Conservation (phyloP, 2,329 filamentous ascomycete genomes). For the Beauveria scarabaeidicola region DNA sequence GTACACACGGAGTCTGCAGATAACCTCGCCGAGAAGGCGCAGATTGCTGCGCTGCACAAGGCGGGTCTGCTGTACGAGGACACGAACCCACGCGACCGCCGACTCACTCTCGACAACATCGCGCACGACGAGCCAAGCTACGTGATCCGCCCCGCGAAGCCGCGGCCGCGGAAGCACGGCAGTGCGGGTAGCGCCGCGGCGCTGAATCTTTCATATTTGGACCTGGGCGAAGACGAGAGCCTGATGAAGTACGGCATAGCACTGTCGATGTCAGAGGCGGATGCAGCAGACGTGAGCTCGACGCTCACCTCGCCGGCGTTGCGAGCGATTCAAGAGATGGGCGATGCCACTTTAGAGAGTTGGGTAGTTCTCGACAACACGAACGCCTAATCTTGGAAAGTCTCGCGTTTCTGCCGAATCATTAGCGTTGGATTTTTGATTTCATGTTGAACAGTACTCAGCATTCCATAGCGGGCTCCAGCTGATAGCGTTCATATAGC, state of each 20-base stretch:
- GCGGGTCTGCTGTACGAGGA: neutral
- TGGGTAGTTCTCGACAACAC: neutral
- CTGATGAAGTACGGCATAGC: conserved; percentile 2
- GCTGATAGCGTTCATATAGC: neutral
- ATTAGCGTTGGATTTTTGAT: neutral
- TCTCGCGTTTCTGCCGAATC: neutral
- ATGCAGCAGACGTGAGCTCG: neutral
- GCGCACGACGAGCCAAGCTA: conserved; percentile 1
- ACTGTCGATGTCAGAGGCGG: conserved; percentile 1
- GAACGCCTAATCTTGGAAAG: neutral
- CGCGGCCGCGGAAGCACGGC: neutral
- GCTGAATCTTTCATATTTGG: neutral
- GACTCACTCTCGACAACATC: conserved; percentile 2
- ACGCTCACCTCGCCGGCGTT: conserved; percentile 6
- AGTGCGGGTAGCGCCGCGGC: neutral
- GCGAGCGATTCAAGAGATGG: conserved; percentile 1
- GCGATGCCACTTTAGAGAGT: neutral
- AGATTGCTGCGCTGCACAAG: neutral
- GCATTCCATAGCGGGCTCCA: neutral
- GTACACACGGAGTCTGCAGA: neutral
- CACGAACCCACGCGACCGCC: neutral
- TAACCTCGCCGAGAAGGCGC: neutral
- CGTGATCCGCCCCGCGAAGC: neutral
- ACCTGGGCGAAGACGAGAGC: conserved; percentile 5
- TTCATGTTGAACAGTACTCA: neutral